A percentile compares a stretch with the other conserved stretches of the same genome.
Conservation (phyloP, 139 green algal genomes). For the Chlamydomonas incerta region DNA sequence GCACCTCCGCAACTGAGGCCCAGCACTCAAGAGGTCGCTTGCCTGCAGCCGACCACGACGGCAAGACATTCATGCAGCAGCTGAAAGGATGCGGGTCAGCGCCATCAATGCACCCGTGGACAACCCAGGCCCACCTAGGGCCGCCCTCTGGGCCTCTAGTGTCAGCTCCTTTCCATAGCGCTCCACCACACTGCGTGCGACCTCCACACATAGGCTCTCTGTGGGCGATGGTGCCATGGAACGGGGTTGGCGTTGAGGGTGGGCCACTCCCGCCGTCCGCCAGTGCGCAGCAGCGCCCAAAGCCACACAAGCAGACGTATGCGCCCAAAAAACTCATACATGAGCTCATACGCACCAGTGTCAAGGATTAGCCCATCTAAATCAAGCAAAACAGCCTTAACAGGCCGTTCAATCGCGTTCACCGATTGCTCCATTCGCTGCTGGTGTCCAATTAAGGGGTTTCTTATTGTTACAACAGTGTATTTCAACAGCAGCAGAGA, state of each 20-base stretch:
- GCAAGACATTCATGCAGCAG: too few species aligned
- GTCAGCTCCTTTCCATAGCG: constrained; percentile 61
- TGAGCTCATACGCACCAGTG: constrained; percentile 71
- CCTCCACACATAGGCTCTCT: constrained; percentile 77
- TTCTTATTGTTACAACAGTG: too few species aligned
- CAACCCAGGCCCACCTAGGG: constrained; percentile 66
- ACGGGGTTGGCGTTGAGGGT: background rate
- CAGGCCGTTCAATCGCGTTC: constrained; percentile 62
- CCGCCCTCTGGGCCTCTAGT: constrained; percentile 25
- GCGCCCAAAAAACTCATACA: too few species aligned
- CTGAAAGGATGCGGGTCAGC: too few species aligned
- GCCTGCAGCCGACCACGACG: too few species aligned
- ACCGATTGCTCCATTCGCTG: too few species aligned
- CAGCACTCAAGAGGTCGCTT: constrained; percentile 80
- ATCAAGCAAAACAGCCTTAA: constrained; percentile 80
- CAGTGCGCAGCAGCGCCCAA: background rate
- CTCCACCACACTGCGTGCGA: constrained; percentile 62
- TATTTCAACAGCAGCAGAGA: too few species aligned
- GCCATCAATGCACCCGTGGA: too few species aligned
- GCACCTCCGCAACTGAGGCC: constrained; percentile 59
- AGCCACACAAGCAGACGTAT: background rate
- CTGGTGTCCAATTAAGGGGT: too few species aligned
- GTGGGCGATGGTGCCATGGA: constrained; percentile 22
- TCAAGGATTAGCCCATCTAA: constrained; percentile 87
- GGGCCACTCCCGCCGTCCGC: background rate